A percentile compares a stretch with the other conserved stretches of the same genome.
phyloP scores from a whole-genome alignment of 805 yeast species.

The Suhomyces canberraensis region DNA sequence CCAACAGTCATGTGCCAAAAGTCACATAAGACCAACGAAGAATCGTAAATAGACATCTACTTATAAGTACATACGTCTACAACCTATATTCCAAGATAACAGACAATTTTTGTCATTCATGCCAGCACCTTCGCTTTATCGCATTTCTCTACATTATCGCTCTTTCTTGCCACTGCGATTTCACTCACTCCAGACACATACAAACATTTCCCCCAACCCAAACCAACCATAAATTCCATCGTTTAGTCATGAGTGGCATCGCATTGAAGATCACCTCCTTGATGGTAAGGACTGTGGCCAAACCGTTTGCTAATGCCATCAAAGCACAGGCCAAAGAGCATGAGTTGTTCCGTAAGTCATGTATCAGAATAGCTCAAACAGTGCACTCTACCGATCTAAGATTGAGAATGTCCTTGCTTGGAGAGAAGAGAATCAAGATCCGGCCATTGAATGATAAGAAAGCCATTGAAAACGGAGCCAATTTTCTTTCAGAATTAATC shows the following conservation, averaged over 20 bases:
- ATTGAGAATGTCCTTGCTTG: conserved; percentile 58
- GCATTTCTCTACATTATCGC: no score
- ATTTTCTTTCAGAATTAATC: conserved; percentile 70
- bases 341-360: conserved; percentile 54
- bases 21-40: no score
- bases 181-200: background rate
- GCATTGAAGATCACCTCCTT: conserved; percentile 73
- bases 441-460: conserved; percentile 78
- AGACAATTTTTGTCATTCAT: no score
- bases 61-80: no score
- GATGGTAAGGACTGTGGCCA: conserved; percentile 70
- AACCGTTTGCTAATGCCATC: conserved; percentile 70
- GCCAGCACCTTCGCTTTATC: no score
- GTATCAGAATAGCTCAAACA: conserved; percentile 70
- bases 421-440: conserved; percentile 51
- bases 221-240: no score
- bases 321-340: conserved; percentile 76
- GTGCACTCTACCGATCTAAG: conserved; percentile 64
- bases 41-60: no score
- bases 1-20: no score
- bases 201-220: background rate
- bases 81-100: no score
- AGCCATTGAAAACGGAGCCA: conserved; percentile 83
- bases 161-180: no score
- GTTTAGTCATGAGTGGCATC: conserved; percentile 74